Evolutionary conservation across 2,329 filamentous ascomycete genomes (phyloP).

Genomic region (Nannizziopsis barbatae): DNA sequence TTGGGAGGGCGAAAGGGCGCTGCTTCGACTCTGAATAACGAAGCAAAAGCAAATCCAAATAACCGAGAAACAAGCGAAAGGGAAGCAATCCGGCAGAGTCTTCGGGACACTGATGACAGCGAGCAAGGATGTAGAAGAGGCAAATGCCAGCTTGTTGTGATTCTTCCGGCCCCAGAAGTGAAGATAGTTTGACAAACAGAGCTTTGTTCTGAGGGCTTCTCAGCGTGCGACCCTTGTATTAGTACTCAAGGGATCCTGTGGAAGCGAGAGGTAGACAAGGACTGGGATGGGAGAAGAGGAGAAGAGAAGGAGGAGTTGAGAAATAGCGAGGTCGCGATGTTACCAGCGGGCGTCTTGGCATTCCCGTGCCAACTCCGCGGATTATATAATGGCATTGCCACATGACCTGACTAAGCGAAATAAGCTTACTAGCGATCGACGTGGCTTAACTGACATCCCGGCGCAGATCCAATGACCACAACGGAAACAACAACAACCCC

Average conservation of each 20-base stretch:
- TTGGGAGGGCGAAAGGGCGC: no score
- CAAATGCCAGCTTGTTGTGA: neutral
- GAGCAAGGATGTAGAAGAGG: neutral
- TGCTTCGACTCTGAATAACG: no score
- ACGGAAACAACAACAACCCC: no score
- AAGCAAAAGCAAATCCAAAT: no score
- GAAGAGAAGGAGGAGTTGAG: neutral
- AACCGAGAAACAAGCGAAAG: no score
- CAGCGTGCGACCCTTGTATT: constrained; percentile 1
- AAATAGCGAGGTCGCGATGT: constrained; percentile 2
- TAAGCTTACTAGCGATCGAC: constrained; percentile 12
- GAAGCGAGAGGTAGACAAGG: constrained; percentile 10
- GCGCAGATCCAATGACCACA: no score
- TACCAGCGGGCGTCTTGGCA: constrained; percentile 5
- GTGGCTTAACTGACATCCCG: constrained; percentile 1
- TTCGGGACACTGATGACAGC: no score
- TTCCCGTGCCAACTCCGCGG: neutral
- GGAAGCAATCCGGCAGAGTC: no score
- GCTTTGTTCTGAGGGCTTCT: neutral
- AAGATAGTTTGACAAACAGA: neutral
- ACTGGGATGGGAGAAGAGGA: constrained; percentile 4
- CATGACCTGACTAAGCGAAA: constrained; percentile 5
- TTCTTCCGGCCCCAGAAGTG: neutral
- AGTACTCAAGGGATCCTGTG: constrained; percentile 6
- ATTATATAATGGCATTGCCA: constrained; percentile 4